phyloP scores from a whole-genome alignment of 1,139 yeast genomes.

The Nematodospora anomalae region DNA sequence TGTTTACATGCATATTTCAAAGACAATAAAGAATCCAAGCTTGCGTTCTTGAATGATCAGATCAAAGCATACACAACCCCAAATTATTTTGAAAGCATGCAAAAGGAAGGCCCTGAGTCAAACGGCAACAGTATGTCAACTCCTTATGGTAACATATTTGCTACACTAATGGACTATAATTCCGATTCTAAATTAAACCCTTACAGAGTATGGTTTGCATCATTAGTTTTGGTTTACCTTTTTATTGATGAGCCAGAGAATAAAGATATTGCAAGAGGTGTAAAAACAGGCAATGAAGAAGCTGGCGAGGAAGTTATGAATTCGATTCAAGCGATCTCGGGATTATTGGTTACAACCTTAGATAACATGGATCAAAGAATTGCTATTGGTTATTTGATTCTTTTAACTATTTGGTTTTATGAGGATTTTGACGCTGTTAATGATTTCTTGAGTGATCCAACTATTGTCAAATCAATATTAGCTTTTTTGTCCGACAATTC shows the following conservation, averaged over 20 bases:
- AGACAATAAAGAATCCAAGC: conserved; percentile 62
- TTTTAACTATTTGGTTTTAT: conserved; percentile 73
- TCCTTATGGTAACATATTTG: conserved; percentile 57
- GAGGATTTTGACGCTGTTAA: conserved; percentile 76
- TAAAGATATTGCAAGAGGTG: conserved; percentile 49
- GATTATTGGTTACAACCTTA: conserved; percentile 67
- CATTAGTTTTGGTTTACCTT: conserved; percentile 61
- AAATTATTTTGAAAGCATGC: conserved; percentile 16
- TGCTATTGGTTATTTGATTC: conserved; percentile 75
- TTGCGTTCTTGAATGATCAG: conserved; percentile 65
- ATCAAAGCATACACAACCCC: conserved; percentile 45
- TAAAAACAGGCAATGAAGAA: conserved; percentile 66
- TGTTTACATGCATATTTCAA: conserved; percentile 69
- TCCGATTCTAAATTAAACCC: conserved; percentile 78
- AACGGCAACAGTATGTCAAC: conserved; percentile 18
- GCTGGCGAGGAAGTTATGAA: conserved; percentile 74
- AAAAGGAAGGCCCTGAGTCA: conserved; percentile 9
- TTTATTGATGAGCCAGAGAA: conserved; percentile 60
- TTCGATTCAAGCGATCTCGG: conserved; percentile 79
- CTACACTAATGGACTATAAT: conserved; percentile 74
- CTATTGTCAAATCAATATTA: conserved; percentile 65
- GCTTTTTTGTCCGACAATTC: conserved; percentile 66
- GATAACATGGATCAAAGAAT: conserved; percentile 70
- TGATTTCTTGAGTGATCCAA: conserved; percentile 69
- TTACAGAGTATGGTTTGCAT: conserved; percentile 83